A percentile compares a stretch with the other conserved stretches of the same genome.
phyloP scores from a whole-genome alignment of 2,329 filamentous ascomycete species.

The Sphaerulina vaccinii region DNA sequence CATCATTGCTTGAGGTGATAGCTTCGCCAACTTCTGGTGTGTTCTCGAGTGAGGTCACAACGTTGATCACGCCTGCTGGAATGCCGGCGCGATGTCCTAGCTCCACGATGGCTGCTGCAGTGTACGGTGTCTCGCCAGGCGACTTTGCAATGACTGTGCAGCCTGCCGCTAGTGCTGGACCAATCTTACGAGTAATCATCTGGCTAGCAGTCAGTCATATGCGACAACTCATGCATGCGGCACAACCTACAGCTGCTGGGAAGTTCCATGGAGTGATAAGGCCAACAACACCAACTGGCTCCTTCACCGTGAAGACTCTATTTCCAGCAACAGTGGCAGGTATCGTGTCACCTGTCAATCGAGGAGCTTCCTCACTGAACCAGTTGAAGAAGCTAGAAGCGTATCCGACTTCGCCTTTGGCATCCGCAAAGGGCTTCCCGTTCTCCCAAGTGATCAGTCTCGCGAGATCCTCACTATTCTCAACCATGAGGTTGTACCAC shows the following conservation, averaged over 20 bases:
- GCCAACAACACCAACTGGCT: conserved; percentile 80
- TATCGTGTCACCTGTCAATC: conserved; percentile 73
- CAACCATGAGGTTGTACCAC: conserved; percentile 79
- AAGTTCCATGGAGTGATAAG: conserved; percentile 67
- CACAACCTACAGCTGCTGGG: conserved; percentile 18
- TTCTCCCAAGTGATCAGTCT: conserved; percentile 88
- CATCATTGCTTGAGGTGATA: conserved; percentile 66
- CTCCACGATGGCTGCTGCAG: conserved; percentile 82
- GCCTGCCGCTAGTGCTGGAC: conserved; percentile 39
- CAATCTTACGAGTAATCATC: conserved; percentile 27
- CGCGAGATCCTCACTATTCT: conserved; percentile 76
- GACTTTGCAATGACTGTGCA: conserved; percentile 58
- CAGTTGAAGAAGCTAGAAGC: conserved; percentile 76
- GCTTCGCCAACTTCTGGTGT: conserved; percentile 75
- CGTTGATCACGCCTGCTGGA: conserved; percentile 85
- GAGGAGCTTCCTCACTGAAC: conserved; percentile 77
- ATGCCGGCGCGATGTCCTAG: conserved; percentile 89
- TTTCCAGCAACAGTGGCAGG: conserved; percentile 68
- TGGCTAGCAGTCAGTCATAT: background rate
- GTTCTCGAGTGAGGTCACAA: conserved; percentile 77
- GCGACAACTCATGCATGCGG: background rate
- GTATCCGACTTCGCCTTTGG: conserved; percentile 69
- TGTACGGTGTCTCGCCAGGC: conserved; percentile 88
- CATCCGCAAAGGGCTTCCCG: conserved; percentile 77
- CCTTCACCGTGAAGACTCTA: conserved; percentile 73